Conservation (phyloP, 768 basidiomycete species). For the Daedaleopsis nitida region DNA sequence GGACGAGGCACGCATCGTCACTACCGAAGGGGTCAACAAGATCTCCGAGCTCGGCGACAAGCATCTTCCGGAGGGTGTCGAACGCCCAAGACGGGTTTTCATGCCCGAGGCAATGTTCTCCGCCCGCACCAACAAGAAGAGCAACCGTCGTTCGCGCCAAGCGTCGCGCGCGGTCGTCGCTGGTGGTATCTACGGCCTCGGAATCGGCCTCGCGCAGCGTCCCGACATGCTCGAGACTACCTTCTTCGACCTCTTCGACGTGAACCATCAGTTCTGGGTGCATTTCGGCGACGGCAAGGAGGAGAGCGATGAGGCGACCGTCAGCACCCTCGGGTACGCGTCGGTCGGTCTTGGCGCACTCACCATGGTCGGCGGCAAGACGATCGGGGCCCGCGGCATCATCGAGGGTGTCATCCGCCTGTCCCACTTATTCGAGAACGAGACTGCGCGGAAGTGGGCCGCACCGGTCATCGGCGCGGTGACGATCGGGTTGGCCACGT, state of each 20-base stretch:
- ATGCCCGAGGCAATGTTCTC: slow-evolving; percentile 98
- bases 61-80: slow-evolving; percentile 80
- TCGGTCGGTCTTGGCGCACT: slow-evolving; percentile 83
- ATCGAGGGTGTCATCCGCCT: slow-evolving; percentile 79
- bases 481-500: slow-evolving; percentile 72
- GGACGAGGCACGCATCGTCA: slow-evolving; percentile 74
- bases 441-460: slow-evolving; percentile 81
- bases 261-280: slow-evolving; percentile 74
- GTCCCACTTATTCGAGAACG: slow-evolving; percentile 79
- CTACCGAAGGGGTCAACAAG: slow-evolving; percentile 63
- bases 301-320: slow-evolving; percentile 43
- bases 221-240: slow-evolving; percentile 78
- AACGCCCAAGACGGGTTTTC: slow-evolving; percentile 82
- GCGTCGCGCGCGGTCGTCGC: slow-evolving; percentile 61
- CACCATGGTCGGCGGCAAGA: slow-evolving; percentile 87
- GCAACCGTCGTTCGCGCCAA: slow-evolving; percentile 38
- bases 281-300: slow-evolving; percentile 62
- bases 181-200: slow-evolving; percentile 78
- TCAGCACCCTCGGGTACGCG: slow-evolving; percentile 70
- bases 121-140: slow-evolving; percentile 40
- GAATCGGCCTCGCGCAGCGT: slow-evolving; percentile 78
- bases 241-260: slow-evolving; percentile 83
- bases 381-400: slow-evolving; percentile 71
- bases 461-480: slow-evolving; percentile 82
- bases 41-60: slow-evolving; percentile 72